Evolutionary conservation across 2,329 filamentous ascomycete genomes (phyloP), one percentile per base, ranked within the genome.

Genomic region (Arachnomyces sp.): DNA sequence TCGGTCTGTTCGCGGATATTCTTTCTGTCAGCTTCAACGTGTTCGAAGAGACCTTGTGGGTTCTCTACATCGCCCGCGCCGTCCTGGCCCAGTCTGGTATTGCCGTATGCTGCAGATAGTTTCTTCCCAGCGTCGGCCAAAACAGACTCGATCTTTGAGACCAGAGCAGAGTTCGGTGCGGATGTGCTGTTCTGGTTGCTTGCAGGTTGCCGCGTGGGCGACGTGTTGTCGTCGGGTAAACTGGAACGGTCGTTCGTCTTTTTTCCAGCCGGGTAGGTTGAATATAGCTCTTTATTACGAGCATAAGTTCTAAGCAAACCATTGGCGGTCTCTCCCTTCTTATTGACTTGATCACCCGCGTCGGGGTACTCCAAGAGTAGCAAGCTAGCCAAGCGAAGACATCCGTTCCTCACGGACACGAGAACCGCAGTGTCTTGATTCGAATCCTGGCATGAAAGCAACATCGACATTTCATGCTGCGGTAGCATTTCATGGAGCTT

Each of bases 381-480:
- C 72, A 65, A 67, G 36, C 74, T 70, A n/a, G 79, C 76, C 38
- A 78, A 71, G 45, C 92, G 83, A 41, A 94, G 82, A 49, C 89
- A 93, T 52, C 77, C 77, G 45, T 96, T 94, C 33, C 88, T 81
- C 13, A 90, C 87, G 41, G 88, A 86, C 42, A 86, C 82, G 55
- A 88, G 81, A 7, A 90, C 87, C 0, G 92, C 89, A 0, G 92
- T 96, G 59, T 98, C 93, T 31, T 90, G 90, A 31, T 88, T 81
- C 18, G 81, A 71, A 59, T 98, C 90, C 55, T 88, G 84, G 7
- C 79, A 74, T 52, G 94, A 87, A 8, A 98, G 69, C 8, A 96
- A 66, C 35, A 78, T 71, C 45, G 88, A 84, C 35, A 96, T 79
- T 41, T 85, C 80, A 41, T 81, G 77, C 7, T 81, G 81, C 4